These are phyloP conservation scores for Eucalyptus caleyi DNA, from an alignment of 345 rosid genomes.

Conservation along the genomic window DNA sequence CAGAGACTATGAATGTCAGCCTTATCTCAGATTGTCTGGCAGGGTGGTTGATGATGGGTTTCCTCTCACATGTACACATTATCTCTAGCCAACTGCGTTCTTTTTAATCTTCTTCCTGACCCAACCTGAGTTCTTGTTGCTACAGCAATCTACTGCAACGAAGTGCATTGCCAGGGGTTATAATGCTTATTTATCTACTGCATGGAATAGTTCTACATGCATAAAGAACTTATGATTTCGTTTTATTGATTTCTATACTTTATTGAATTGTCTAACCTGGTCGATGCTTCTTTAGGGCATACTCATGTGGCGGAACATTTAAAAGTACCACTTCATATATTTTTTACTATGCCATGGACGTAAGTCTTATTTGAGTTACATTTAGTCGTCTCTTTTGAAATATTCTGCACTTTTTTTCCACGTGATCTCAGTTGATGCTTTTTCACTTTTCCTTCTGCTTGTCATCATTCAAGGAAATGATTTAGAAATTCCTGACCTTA, in stretches of 20 bases:
- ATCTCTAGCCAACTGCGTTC: background rate
- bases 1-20: background rate
- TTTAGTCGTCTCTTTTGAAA: slow-evolving; percentile 2
- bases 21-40: background rate
- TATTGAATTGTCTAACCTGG: background rate
- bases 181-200: background rate
- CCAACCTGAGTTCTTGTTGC: background rate
- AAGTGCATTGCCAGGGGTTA: background rate
- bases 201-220: background rate
- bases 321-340: slow-evolving; percentile 81
- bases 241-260: background rate
- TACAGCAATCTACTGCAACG: background rate
- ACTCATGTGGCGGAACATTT: slow-evolving; percentile 94
- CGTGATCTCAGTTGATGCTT: background rate
- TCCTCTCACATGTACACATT: background rate
- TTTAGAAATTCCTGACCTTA: background rate
- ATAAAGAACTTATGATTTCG: background rate
- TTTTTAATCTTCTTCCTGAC: background rate
- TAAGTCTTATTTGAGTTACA: slow-evolving; percentile 61
- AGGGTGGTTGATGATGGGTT: background rate
- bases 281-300: slow-evolving; percentile 53
- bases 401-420: background rate
- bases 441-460: slow-evolving; percentile 5
- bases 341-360: slow-evolving; percentile 99
- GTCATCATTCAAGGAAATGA: background rate